Evolutionary conservation across 208 protist genomes (phyloP), one percentile per base, ranked within the genome.

Genomic region (Crithidia mellificae): DNA sequence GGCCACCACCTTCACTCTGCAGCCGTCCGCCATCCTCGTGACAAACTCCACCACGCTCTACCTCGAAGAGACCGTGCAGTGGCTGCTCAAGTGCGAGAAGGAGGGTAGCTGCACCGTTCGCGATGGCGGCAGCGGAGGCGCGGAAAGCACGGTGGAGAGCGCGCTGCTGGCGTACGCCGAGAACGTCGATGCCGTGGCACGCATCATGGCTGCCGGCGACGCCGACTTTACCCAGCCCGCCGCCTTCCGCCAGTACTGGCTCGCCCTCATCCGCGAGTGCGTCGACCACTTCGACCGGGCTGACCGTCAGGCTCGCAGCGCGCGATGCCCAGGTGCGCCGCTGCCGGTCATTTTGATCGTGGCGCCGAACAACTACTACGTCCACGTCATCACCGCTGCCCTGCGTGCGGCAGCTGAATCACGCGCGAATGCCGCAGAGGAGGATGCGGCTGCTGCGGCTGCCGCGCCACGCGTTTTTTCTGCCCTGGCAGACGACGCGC

Each of bases 31-130:
- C 2, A 3, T 36, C 2, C 53, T 75, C 6, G 0, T 69, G 5
- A 72, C 49, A 9, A n/a, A 56, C 17, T 52, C 65, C 9, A 62
- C 63, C 25, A 76, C 90, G 17, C 46, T 94, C 22, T 83, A 93
- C 63, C 69, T 94, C 30, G 88, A 96, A 43, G 91, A 96, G 54
- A 83, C 87, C 2, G 78, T 94, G 38, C 82, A 92, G 69, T 96
- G 91, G 89, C 55, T 96, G 25, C 66, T 78, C 4, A 80, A 78
- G 72, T 92, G 87, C 62, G 82, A 83, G 27, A 81, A 78, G 64
- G 85, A 94, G 65, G 88, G 91, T 25, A 84, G 78, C 34, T 77
- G 51, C 52, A 64, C 93, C 27, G 84, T 80, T 55, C 77, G 68
- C 38, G 71, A 36, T 29, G 49, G 49, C 32, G 34, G 27, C 34